Evolutionary conservation across 2,329 filamentous ascomycete species (phyloP).

Genomic region (Epichloe sibirici): DNA sequence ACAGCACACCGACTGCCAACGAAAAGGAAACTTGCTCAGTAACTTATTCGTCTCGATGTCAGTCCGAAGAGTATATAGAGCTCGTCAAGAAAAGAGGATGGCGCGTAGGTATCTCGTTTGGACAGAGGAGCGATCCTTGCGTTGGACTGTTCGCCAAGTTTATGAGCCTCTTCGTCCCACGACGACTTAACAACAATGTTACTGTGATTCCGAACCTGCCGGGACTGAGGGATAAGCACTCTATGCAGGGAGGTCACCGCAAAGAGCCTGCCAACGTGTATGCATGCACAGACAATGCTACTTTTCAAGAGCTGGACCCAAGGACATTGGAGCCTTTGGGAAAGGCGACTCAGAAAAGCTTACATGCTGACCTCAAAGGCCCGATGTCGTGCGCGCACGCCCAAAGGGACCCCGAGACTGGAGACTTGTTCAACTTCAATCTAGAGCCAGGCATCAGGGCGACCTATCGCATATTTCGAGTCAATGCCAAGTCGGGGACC

Average conservation of each 20-base stretch:
- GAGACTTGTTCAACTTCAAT: conserved; percentile 75
- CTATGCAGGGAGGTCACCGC: conserved; percentile 20
- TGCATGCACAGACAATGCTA: conserved; percentile 31
- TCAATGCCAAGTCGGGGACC: conserved; percentile 47
- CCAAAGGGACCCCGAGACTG: conserved; percentile 56
- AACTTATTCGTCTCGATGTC: conserved; percentile 58
- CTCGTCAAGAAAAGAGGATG: conserved; percentile 47
- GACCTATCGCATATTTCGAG: conserved; percentile 58
- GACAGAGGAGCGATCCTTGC: conserved; percentile 61
- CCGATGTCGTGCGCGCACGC: conserved; percentile 59
- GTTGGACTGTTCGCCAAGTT: conserved; percentile 60
- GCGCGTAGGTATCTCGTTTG: conserved; percentile 50
- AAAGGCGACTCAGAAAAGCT: conserved; percentile 40
- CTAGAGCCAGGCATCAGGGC: conserved; percentile 45
- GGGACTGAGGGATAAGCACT: conserved; percentile 26
- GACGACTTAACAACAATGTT: conserved; percentile 45
- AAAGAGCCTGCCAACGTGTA: conserved; percentile 13
- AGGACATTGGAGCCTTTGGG: conserved; percentile 62
- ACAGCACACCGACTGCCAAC: conserved; percentile 39
- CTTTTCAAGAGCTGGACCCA: conserved; percentile 53
- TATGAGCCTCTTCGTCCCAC: conserved; percentile 43
- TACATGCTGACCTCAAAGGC: conserved; percentile 60
- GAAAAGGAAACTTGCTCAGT: conserved; percentile 28
- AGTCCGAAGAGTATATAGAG: conserved; percentile 51
- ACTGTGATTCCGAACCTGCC: conserved; percentile 54